phyloP scores from a whole-genome alignment of 495 filamentous ascomycete genomes.

The Podospora pseudocomata region DNA sequence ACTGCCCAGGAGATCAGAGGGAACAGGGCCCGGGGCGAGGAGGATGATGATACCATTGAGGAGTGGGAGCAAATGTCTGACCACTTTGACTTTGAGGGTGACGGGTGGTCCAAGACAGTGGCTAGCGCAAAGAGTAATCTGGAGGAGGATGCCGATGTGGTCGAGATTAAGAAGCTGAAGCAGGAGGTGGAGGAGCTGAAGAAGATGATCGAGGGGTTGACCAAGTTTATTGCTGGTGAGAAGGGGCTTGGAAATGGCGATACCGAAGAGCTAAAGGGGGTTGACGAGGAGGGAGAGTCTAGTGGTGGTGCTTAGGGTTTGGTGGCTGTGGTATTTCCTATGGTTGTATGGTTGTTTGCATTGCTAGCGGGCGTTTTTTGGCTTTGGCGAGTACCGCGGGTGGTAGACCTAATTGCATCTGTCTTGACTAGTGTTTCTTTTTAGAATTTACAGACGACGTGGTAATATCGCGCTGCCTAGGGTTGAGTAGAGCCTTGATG shows the following conservation, averaged over 20 bases:
- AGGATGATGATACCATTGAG: slow-evolving; percentile 83
- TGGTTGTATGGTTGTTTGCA: too few relatives aligned
- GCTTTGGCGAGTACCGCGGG: too few relatives aligned
- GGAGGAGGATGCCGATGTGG: slow-evolving; percentile 61
- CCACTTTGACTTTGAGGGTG: slow-evolving; percentile 70
- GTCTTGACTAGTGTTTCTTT: too few relatives aligned
- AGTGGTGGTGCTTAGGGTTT: background rate
- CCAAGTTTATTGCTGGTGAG: background rate
- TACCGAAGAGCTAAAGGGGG: background rate
- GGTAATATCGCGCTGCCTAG: too few relatives aligned
- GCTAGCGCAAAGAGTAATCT: slow-evolving; percentile 71
- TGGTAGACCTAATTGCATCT: too few relatives aligned
- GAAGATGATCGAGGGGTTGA: slow-evolving; percentile 30
- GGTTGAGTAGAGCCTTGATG: too few relatives aligned
- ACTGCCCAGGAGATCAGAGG: slow-evolving; percentile 62
- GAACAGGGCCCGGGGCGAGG: slow-evolving; percentile 76
- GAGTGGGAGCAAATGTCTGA: slow-evolving; percentile 86
- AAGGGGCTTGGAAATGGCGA: background rate
- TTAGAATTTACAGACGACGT: too few relatives aligned
- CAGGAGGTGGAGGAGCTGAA: slow-evolving; percentile 68
- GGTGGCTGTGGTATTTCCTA: too few relatives aligned
- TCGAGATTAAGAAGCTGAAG: slow-evolving; percentile 65
- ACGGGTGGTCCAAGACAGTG: slow-evolving; percentile 77
- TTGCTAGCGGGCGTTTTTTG: too few relatives aligned
- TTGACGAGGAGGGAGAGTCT: background rate